Conservation (phyloP, 2,329 filamentous ascomycete genomes). For the Scytalidium lignicola region DNA sequence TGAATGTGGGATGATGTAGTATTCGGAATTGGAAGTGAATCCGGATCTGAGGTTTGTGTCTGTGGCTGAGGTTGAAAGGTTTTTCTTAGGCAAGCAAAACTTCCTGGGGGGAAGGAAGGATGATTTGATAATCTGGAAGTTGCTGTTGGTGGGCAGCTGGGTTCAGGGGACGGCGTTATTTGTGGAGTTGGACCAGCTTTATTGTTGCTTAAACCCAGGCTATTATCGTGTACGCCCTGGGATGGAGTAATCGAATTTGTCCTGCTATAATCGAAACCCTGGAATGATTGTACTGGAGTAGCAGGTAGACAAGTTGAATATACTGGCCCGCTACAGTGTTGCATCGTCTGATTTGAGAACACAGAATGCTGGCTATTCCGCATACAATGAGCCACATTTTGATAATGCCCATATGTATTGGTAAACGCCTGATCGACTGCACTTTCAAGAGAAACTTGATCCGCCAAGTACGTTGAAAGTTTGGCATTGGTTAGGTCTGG, state of each 20-base stretch:
- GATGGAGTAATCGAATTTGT: conserved; percentile 22
- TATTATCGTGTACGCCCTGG: background rate
- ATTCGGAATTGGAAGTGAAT: conserved; percentile 7
- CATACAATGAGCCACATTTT: conserved; percentile 8
- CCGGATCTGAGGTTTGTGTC: conserved; percentile 1
- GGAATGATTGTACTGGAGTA: conserved; percentile 12
- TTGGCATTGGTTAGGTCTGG: conserved; percentile 18
- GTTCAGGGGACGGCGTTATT: conserved; percentile 14
- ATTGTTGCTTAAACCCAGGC: background rate
- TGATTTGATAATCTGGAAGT: conserved; percentile 15
- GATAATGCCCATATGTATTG: conserved; percentile 28
- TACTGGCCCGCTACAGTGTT: conserved; percentile 19
- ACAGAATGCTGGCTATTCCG: conserved; percentile 33
- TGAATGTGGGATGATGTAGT: background rate
- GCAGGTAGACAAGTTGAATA: conserved; percentile 16
- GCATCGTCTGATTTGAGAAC: conserved; percentile 27
- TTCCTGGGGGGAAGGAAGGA: conserved; percentile 20
- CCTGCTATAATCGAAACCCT: conserved; percentile 29
- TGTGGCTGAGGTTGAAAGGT: conserved; percentile 9
- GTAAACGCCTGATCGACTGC: conserved; percentile 40
- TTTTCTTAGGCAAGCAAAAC: conserved; percentile 5
- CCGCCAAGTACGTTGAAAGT: conserved; percentile 45
- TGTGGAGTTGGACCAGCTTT: conserved; percentile 3
- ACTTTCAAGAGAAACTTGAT: conserved; percentile 50
- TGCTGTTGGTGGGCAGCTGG: conserved; percentile 16